Evolutionary conservation across 2,329 filamentous ascomycete genomes (phyloP), one percentile per base, ranked within the genome.

Genomic region (Aspergillus sergii): DNA sequence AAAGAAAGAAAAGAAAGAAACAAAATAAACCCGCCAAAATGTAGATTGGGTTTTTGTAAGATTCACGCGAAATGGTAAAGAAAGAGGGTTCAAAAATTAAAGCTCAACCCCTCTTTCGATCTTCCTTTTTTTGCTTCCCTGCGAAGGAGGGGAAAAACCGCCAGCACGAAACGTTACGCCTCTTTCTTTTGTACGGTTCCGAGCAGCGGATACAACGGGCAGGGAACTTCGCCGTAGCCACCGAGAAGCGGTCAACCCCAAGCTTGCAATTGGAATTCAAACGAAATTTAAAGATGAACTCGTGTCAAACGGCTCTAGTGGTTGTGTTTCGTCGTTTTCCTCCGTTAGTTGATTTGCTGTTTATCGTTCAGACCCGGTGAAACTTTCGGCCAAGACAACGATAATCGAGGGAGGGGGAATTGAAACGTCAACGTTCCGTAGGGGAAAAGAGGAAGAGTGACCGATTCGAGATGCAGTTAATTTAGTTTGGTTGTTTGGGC

Each of bases 191-290:
- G 63, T 65, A 61, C 46, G 63, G 65, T 57, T 59, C 66, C 61
- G 67, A 68, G 59, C 65, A 57, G 61, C 62, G 65, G 59, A 60
- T 36, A 54, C 30, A 36, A 54, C 39, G n/a, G 43, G 6, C 10
- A 34, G 39, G 39, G 39, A n/a, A 28, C 26, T 28, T 57, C 26
- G 21, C 12, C 45, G 23, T 43, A 58, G 12, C 26, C 26, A 30
- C 56, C 41, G 28, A 50, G 41, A 58, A 55, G 51, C 51, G 51
- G 51, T 55, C 51, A 55, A 55, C 19, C 34, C 34, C 16, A 39
- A 55, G 30, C 26, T 32, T 16, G 28, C 51, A 55, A 55, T 26
- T 41, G 51, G 32, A 9, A 26, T 9, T 6, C 14, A 16, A 28
- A 54, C 34, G 11, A 34, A 23, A 30, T 41, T 41, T n/a, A 7